These are phyloP conservation scores for Pyrenophora seminiperda DNA, from an alignment of 2,329 filamentous ascomycete species.

Conservation along the genomic window DNA sequence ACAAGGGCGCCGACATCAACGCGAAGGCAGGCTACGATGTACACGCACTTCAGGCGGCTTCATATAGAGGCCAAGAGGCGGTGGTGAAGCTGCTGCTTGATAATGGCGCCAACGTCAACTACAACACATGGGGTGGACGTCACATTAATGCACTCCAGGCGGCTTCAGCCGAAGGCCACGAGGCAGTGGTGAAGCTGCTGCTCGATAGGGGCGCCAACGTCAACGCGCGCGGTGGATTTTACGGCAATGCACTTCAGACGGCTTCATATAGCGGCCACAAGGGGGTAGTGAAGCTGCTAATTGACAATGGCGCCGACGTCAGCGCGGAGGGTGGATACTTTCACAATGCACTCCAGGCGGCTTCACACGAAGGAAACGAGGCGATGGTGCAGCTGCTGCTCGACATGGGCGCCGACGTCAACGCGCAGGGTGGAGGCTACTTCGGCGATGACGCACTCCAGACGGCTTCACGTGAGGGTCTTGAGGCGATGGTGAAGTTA, in stretches of 20 bases:
- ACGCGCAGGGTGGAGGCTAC: neutral
- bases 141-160: too few species aligned
- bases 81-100: slow-evolving; percentile 4
- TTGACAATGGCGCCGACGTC: neutral
- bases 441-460: neutral
- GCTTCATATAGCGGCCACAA: too few species aligned
- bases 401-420: neutral
- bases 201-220: neutral
- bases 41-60: too few species aligned
- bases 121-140: too few species aligned
- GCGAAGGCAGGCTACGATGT: too few species aligned
- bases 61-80: neutral
- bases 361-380: neutral
- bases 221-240: too few species aligned
- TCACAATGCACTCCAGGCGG: neutral
- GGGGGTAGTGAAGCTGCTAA: neutral
- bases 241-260: too few species aligned
- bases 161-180: slow-evolving; percentile 1
- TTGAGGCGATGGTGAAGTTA: too few species aligned
- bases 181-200: slow-evolving; percentile 3
- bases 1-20: too few species aligned
- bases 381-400: neutral
- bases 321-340: neutral
- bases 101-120: neutral
- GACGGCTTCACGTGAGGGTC: neutral